These are phyloP conservation scores for Aplosporella prunicola DNA, from an alignment of 2,329 filamentous ascomycete species.

Conservation along the genomic window DNA sequence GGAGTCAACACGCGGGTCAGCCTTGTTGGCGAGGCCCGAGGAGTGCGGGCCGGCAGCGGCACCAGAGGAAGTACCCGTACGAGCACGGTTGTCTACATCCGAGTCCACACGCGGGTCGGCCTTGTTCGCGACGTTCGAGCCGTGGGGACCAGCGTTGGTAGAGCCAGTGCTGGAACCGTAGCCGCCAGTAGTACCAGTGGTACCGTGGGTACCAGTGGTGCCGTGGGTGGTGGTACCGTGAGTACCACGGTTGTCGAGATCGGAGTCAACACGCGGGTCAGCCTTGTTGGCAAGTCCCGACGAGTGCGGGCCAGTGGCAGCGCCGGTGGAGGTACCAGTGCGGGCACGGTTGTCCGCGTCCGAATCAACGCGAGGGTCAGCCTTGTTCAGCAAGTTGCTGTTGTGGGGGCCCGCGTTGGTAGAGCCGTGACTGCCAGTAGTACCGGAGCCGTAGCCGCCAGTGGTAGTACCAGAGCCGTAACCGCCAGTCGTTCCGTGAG, in stretches of 20 bases:
- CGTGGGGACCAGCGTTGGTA: conserved; percentile 5
- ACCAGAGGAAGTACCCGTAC: not conserved
- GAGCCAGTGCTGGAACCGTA: not conserved
- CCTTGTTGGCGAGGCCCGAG: conserved; percentile 5
- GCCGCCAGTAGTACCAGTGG: not conserved
- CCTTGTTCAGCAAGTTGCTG: conserved; percentile 3
- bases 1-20: conserved; percentile 9
- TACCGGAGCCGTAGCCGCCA: not conserved
- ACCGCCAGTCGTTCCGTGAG: conserved; percentile 2
- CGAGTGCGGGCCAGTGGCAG: conserved; percentile 2
- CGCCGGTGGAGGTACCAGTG: conserved; percentile 1
- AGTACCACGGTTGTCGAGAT: not conserved
- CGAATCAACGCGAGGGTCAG: conserved; percentile 2
- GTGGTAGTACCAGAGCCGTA: too few species aligned
- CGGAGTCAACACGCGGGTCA: conserved; percentile 10
- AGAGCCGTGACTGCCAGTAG: conserved; percentile 1
- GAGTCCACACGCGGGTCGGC: conserved; percentile 2
- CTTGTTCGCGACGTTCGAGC: conserved; percentile 4
- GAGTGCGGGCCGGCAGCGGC: conserved; percentile 3
- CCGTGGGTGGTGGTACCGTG: conserved; percentile 1
- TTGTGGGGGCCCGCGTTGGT: conserved; percentile 9
- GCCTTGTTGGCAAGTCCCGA: conserved; percentile 5
- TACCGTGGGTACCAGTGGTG: not conserved
- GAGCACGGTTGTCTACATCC: conserved; percentile 3
- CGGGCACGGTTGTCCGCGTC: conserved; percentile 3